phyloP scores from a whole-genome alignment of 805 yeast species.

The Saccharomycopsis amapae region DNA sequence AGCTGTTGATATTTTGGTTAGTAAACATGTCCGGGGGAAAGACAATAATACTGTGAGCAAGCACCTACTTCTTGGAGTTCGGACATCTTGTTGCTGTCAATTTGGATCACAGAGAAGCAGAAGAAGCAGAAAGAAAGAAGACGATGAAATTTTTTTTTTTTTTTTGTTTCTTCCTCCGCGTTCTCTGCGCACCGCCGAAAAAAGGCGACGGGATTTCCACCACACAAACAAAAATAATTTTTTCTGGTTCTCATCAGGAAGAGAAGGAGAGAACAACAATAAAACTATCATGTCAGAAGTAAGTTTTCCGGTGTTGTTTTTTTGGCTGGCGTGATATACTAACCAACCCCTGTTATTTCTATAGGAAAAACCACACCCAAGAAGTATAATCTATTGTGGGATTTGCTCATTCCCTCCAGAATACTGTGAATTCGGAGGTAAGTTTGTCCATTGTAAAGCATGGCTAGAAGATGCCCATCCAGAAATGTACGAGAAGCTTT shows the following conservation, averaged over 20 bases:
- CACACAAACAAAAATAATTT: too few species aligned
- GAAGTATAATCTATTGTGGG: slow-evolving; percentile 58
- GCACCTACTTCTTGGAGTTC: slow-evolving; percentile 15
- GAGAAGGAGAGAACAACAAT: background rate
- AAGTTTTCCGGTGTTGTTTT: background rate
- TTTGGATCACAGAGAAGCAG: too few species aligned
- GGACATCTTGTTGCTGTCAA: too few species aligned
- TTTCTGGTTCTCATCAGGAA: too few species aligned
- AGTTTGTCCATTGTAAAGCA: slow-evolving; percentile 71
- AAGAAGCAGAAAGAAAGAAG: too few species aligned
- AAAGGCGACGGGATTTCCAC: too few species aligned
- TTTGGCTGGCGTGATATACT: background rate
- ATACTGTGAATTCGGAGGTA: slow-evolving; percentile 86
- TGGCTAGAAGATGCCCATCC: slow-evolving; percentile 64
- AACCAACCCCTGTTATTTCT: background rate
- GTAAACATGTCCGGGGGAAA: background rate
- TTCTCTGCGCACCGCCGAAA: too few species aligned
- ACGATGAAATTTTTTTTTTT: background rate
- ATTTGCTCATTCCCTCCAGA: slow-evolving; percentile 83
- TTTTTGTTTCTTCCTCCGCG: too few species aligned
- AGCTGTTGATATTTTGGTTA: slow-evolving; percentile 16
- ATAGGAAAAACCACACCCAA: slow-evolving; percentile 25
- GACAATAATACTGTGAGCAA: background rate
- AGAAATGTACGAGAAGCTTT: slow-evolving; percentile 51
- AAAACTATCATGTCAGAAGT: slow-evolving; percentile 4